Evolutionary conservation across 768 basidiomycete genomes (phyloP), one percentile per base, ranked within the genome.

Genomic region (Pulveroboletus sp.): DNA sequence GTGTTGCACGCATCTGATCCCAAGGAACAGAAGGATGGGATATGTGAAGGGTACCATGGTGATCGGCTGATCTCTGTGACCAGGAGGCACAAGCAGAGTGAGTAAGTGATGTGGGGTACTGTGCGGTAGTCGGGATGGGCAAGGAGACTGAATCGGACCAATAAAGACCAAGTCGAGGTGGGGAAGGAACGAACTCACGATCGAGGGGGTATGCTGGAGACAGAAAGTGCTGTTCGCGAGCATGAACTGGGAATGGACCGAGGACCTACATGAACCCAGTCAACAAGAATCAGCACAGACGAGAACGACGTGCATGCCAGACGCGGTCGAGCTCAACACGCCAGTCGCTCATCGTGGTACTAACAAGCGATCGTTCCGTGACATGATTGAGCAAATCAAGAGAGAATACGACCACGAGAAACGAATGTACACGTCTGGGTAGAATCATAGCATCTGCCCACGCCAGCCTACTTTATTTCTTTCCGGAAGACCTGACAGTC

Each of bases 221-320:
- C n/a, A 92, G 65, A 59, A 80, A 84, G 47, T 91, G 83, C 43
- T 92, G 90, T 56, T 92, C 90, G 59, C 89, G 75, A 10, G 89
- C 89, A 51, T 89, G 86, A 30, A 87, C 78, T 3, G 89, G 89
- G 64, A 92, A 92, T 0, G 89, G 90, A 0, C 89, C 90, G 11
- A 93, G 77, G 10, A 88, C 79, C 85, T 88, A 28, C 37, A 42
- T 5, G 14, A n/a, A 31, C 15, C 24, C 21, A 6, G 42, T 57
- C 49, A 49, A 39, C 14, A 39, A 42, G 21, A 8, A 13, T 8
- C 37, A 8, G 32, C 44, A 8, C 43, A 40, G 35, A 47, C 49
- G 5, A 40, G 39, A 37, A 37, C 10, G 8, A 38, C 64, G 55
- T 40, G 69, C 65, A 59, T 63, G 57, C 67, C 67, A 69, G 13